A percentile compares a stretch with the other conserved stretches of the same genome.
Evolutionary conservation across 179 eudicot species (phyloP).

Genomic region (Carnegiea gigantea): DNA sequence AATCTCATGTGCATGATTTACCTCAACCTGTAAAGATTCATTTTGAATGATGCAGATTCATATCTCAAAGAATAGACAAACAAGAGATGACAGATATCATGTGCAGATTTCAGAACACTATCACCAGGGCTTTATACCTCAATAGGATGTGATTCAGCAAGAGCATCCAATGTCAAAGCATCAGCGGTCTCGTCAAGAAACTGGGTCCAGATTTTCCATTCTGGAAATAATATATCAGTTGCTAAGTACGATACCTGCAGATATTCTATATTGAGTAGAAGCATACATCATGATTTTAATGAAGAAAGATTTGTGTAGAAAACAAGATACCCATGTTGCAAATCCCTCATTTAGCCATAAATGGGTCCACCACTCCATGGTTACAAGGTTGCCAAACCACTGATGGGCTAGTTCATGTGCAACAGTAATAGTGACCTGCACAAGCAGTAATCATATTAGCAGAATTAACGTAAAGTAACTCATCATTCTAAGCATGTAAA

Average conservation of each 20-base stretch:
- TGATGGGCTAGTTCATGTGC: conserved; percentile 93
- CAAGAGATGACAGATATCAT: neutral
- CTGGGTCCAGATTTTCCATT: conserved; percentile 88
- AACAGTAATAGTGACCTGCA: conserved; percentile 73
- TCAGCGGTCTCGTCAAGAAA: conserved; percentile 65
- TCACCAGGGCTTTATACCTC: conserved; percentile 43
- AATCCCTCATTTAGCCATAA: conserved; percentile 91
- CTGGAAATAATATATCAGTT: conserved; percentile 71
- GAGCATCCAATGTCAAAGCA: conserved; percentile 80
- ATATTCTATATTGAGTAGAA: conserved; percentile 2
- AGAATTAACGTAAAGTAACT: neutral
- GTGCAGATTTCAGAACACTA: neutral
- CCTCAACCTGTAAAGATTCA: conserved; percentile 51
- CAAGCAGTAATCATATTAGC: conserved; percentile 2
- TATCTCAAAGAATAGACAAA: neutral
- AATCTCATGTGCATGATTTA: conserved; percentile 71
- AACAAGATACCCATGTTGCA: conserved; percentile 76
- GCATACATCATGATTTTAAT: neutral
- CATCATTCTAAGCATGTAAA: neutral
- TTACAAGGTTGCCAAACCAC: conserved; percentile 94
- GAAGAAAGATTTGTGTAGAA: neutral
- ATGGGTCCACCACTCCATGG: conserved; percentile 97
- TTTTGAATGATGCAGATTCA: neutral
- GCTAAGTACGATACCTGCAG: conserved; percentile 77
- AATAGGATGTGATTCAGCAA: conserved; percentile 86